Evolutionary conservation across 805 yeast genomes (phyloP), one percentile per base, ranked within the genome.

Genomic region (Osmozyma mogii): DNA sequence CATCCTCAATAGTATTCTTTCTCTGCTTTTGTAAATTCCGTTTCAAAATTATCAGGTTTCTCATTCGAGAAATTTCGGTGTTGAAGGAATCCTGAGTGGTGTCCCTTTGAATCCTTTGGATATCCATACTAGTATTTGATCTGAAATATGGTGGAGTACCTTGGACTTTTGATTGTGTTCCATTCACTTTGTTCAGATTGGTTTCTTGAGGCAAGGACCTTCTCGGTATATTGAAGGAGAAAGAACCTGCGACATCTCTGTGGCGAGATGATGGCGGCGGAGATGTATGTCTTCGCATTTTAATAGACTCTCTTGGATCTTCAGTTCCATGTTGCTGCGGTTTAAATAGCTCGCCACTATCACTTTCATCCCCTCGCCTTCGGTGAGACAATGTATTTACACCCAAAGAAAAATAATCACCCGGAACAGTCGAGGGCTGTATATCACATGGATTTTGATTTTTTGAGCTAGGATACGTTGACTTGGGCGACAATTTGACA

Each of bases 21-120:
- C 62, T 54, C 39, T 59, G 65, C 48, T 60, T 58, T 37, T 61
- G 66, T 40, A 55, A 33, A 38, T 54, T 53, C 22, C 75, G 58
- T 35, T 67, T 69, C 6, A 55, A 53, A 10, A 68, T 25, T 10
- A 73, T 52, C 0, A 75, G 60, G 30, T 61, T 59, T 38, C 76
- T 56, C 72, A 72, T 65, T 36, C 70, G 62, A 32, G 61, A 56
- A 18, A 72, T 58, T 43, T 75, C 81, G 21, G 43, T 35, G 28
- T 45, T 50, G n/a, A 56, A 44, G 9, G 58, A 44, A 17, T 52
- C 60, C n/a, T 29, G 45, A 17, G 35, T 35, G 3, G 30, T 28
- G n/a, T 17, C 22, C 23, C 20, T 28, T 10, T 32, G 28, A 5
- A 28, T 27, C 11, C 25, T 27, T 14, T 18, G 32, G 9, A 34